Evolutionary conservation across 345 rosid genomes (phyloP), one percentile per base, ranked within the genome.

Genomic region (Psidium friedrichsthalianum): DNA sequence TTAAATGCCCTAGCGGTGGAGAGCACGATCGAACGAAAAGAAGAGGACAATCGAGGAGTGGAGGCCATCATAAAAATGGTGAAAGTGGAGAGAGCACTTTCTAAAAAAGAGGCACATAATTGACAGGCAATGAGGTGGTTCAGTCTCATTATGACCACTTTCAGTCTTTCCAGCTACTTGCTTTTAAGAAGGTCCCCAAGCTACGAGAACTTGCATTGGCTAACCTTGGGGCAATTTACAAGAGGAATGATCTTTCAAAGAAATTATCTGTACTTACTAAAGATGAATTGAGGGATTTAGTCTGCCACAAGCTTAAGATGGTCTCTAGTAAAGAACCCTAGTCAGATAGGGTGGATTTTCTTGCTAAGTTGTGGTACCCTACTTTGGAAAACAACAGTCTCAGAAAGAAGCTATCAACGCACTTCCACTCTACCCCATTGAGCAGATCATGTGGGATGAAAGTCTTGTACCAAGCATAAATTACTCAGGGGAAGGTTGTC

Each of bases 401-500:
- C 99, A 97, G 88, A 97, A 95, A 88, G 99, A 97, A 92, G 95
- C 99, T 69, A 96, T 97, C 90, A 97, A 97, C 91, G 98, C 99
- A 51, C 98, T 97, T 82, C 99, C 99, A 6, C 93, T 97, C 82
- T 97, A 97, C 90, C 99, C 99, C 58, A 97, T 96, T 86, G 99
- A 97, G 94, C 99, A 94, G 89, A 94, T 97, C 85, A 97, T 97
- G 98, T 97, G 99, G 99, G 98, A 97, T 87, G 99, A 97, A 90
- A 97, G 99, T 80, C 91, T 97, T 89, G 98, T 97, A 59, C 99
- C 99, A 6, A 97, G 99, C 91, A 97, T 97, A 86, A 97, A 97
- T 89, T 97, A 95, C 87, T 97, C 99, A 64, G 99, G 99, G 81
- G 99, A 97, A 94, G 98, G 99, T 80, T 97, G 99, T 89, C 92